Base-by-base conservation (phyloP, 208 protist species). In the Zelonia costaricensis region DNA sequence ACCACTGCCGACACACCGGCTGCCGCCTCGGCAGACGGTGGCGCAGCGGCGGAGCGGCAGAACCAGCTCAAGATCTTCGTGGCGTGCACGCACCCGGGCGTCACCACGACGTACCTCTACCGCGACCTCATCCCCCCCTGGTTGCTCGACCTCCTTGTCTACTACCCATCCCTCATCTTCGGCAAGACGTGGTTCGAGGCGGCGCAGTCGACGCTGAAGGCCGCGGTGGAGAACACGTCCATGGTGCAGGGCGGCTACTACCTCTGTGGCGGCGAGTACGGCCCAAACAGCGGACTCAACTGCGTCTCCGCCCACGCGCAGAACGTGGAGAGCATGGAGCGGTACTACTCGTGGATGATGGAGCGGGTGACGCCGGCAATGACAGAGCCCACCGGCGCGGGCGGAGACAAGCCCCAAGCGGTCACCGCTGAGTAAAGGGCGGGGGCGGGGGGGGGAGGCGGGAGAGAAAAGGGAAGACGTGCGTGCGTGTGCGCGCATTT, bases 111-210 rank as follows among this genome's bases (percentile, higher is more conserved):
- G 6, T 80, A 80, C 33, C 76, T 95, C 18, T 95, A 95, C 73
- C 86, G 90, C 30, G 86, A 95, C 18, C 74, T 95, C 5, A 64
- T 95, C 13, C 76, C 90, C 2, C 25, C 28, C 8, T 80, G 76
- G 65, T 52, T 91, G 33, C 80, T 95, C 30, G 83, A 95, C 65
- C 73, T 69, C 47, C 16, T 88, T 18, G 4, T 95, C 39, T 95
- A 95, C 64, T 87, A 82, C 54, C 90, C 90, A 25, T 95, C 90
- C 1, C 57, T 95, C 27, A 25, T 95, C 25, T 57, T 93, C 10
- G 86, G 86, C 3, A 93, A 93, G 63, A 92, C 86, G 31, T 93
- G 84, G 83, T 63, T 58, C n/a, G 90, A 95, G 57, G 69, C 62
- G 15, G 90, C 90, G 23, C 82, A 92, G 74, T 82, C 84, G 33